These are phyloP conservation scores for Canna indica DNA, from an alignment of 176 grass and related monocot genomes.

Conservation along the genomic window DNA sequence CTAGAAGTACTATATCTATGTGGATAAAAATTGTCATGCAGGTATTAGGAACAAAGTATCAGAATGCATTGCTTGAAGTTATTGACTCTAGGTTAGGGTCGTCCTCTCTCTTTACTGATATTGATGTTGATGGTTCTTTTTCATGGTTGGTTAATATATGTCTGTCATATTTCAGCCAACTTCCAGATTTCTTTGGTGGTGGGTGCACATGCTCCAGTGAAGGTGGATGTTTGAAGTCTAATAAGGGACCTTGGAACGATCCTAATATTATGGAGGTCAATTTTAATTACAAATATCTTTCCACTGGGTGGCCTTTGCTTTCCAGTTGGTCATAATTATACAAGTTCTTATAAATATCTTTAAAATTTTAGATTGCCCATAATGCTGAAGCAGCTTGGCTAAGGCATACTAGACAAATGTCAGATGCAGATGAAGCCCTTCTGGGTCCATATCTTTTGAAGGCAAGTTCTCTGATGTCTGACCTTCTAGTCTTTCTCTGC, in stretches of 20 bases:
- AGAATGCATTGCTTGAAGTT: constrained; percentile 67
- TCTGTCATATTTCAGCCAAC: constrained; percentile 52
- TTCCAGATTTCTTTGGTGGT: constrained; percentile 87
- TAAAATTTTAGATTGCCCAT: constrained; percentile 51
- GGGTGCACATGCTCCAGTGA: constrained; percentile 56
- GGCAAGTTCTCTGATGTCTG: constrained; percentile 19
- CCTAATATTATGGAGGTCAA: constrained; percentile 76
- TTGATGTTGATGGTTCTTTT: background rate
- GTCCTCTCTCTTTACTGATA: constrained; percentile 6
- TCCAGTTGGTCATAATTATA: background rate
- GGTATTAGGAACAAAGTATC: constrained; percentile 94
- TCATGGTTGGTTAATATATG: background rate
- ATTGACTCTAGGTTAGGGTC: constrained; percentile 58
- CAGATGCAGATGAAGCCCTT: constrained; percentile 68
- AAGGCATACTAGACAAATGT: constrained; percentile 63
- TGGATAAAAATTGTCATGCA: constrained; percentile 15
- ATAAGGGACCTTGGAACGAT: constrained; percentile 96
- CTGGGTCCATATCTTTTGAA: constrained; percentile 51
- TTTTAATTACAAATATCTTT: background rate
- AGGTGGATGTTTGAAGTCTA: constrained; percentile 75
- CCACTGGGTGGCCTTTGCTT: background rate
- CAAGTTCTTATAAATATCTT: background rate
- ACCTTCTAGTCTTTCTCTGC: background rate
- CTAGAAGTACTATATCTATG: background rate
- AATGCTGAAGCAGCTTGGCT: constrained; percentile 42